A percentile compares a stretch with the other conserved stretches of the same genome.
Evolutionary conservation across 2,329 filamentous ascomycete genomes (phyloP).

Genomic region (Stagonosporopsis vannaccii): DNA sequence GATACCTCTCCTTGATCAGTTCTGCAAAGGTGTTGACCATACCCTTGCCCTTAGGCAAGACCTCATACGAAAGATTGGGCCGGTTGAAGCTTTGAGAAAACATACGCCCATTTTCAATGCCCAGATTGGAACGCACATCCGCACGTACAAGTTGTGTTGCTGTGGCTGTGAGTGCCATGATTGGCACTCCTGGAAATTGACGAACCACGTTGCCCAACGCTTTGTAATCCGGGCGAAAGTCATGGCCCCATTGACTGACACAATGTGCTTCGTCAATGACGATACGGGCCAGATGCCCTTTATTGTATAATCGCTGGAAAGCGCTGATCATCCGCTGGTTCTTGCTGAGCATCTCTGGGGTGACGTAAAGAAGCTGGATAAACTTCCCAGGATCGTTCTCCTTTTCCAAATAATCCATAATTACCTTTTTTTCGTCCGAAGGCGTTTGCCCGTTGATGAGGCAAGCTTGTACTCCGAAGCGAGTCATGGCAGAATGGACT

Average conservation of each 20-base stretch:
- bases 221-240: constrained; percentile 97
- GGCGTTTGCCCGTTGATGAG: constrained; percentile 81
- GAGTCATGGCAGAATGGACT: constrained; percentile 75
- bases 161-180: constrained; percentile 95
- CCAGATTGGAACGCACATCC: constrained; percentile 91
- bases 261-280: constrained; percentile 99
- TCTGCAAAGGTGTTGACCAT: constrained; percentile 64
- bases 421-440: constrained; percentile 66
- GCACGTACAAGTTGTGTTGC: constrained; percentile 91
- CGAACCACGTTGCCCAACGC: constrained; percentile 75
- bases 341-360: constrained; percentile 94
- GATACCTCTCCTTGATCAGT: constrained; percentile 75
- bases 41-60: constrained; percentile 72
- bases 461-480: constrained; percentile 78
- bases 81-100: constrained; percentile 96
- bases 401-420: constrained; percentile 70
- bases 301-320: constrained; percentile 72
- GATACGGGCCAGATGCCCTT: constrained; percentile 79
- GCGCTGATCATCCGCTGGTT: constrained; percentile 72
- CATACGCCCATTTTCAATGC: constrained; percentile 77
- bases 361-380: constrained; percentile 90
- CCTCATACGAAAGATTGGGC: constrained; percentile 91
- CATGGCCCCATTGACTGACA: constrained; percentile 98
- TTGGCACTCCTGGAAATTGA: constrained; percentile 78
- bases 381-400: constrained; percentile 73